These are phyloP conservation scores for Phytophthora fragariaefolia DNA, from an alignment of 352 stramenopile genomes.

Conservation along the genomic window DNA sequence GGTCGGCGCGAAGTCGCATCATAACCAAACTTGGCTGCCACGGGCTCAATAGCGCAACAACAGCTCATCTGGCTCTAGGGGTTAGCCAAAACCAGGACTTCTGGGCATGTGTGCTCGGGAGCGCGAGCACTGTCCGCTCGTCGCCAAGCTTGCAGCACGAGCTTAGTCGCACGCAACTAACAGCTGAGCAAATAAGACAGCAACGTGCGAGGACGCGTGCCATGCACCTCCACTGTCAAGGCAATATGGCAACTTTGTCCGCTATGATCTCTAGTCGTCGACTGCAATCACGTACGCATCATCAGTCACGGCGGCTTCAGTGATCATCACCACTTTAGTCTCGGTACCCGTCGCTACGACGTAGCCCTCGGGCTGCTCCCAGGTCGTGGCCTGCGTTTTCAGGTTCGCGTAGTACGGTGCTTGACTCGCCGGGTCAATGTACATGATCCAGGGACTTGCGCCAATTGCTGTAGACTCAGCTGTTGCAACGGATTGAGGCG, in stretches of 20 bases:
- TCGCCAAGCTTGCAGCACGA: too few relatives aligned
- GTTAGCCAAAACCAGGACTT: constrained; percentile 30
- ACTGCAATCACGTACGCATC: constrained; percentile 60
- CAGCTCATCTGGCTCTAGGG: constrained; percentile 24
- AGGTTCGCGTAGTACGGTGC: constrained; percentile 66
- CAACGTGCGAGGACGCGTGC: constrained; percentile 23
- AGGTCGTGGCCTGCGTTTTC: constrained; percentile 52
- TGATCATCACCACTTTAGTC: background rate
- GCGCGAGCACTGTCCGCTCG: background rate
- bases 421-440: constrained; percentile 50
- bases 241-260: background rate
- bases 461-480: constrained; percentile 9
- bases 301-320: constrained; percentile 18
- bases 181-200: constrained; percentile 35
- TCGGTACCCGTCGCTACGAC: background rate
- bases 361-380: constrained; percentile 50
- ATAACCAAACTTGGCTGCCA: constrained; percentile 15
- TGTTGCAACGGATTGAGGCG: constrained; percentile 13
- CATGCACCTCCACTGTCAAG: background rate
- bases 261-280: constrained; percentile 27
- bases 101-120: constrained; percentile 4
- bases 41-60: constrained; percentile 21
- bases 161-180: constrained; percentile 18
- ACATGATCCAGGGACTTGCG: constrained; percentile 45
- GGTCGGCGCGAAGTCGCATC: background rate